Conservation (phyloP, 805 yeast species). For the Yarrowia sp. region DNA sequence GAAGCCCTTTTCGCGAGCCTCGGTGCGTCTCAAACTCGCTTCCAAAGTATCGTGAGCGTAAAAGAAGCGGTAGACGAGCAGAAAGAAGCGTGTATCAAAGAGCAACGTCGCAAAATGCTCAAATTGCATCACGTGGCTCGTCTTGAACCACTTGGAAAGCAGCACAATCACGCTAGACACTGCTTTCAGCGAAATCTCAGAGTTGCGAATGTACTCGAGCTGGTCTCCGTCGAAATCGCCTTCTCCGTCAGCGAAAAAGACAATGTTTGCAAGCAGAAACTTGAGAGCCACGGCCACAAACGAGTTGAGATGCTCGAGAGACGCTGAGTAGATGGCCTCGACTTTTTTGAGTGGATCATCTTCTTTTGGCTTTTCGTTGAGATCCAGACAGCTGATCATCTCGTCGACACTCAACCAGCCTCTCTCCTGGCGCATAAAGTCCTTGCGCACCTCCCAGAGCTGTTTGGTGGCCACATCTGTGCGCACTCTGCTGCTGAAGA, state of each 20-base stretch:
- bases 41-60: constrained; percentile 33
- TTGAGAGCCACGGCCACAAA: constrained; percentile 63
- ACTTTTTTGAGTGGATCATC: constrained; percentile 48
- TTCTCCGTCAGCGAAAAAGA: constrained; percentile 29
- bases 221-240: not conserved
- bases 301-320: constrained; percentile 58
- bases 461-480: constrained; percentile 69
- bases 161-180: constrained; percentile 52
- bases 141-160: constrained; percentile 73
- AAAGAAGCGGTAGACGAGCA: constrained; percentile 41
- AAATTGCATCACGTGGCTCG: constrained; percentile 72
- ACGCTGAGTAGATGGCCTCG: constrained; percentile 55
- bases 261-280: constrained; percentile 54
- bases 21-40: constrained; percentile 28
- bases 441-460: constrained; percentile 66
- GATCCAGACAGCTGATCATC: not conserved
- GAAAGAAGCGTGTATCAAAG: constrained; percentile 65
- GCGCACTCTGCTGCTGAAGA: constrained; percentile 59
- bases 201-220: constrained; percentile 53
- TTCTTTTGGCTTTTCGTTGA: not conserved
- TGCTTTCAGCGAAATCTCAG: constrained; percentile 61
- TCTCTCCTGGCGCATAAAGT: constrained; percentile 70
- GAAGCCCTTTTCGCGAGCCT: constrained; percentile 2
- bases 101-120: constrained; percentile 70
- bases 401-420: constrained; percentile 46